Conservation (phyloP, 2,329 filamentous ascomycete genomes). For the Didymellaceae sp. region DNA sequence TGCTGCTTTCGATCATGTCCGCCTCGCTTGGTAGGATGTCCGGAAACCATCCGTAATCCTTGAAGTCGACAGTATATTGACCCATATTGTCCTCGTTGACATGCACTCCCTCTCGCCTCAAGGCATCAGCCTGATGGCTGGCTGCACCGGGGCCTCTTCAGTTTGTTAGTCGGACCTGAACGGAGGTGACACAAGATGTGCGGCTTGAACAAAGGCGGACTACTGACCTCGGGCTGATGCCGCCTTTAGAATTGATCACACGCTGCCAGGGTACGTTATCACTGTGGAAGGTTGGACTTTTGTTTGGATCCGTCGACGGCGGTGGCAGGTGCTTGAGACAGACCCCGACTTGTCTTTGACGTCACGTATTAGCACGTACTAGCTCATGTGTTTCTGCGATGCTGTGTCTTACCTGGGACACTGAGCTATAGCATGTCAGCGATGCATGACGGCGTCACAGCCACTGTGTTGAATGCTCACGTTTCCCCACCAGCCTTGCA, state of each 20-base stretch:
- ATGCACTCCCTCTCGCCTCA: conserved; percentile 56
- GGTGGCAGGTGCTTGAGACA: conserved; percentile 85
- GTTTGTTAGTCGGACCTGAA: conserved; percentile 27
- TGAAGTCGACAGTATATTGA: conserved; percentile 56
- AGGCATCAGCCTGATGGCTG: conserved; percentile 54
- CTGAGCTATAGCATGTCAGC: conserved; percentile 50
- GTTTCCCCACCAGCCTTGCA: conserved; percentile 73
- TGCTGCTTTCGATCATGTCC: conserved; percentile 41
- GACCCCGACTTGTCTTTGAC: conserved; percentile 78
- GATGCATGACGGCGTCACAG: conserved; percentile 13
- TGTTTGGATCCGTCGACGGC: conserved; percentile 49
- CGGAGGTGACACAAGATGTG: conserved; percentile 9
- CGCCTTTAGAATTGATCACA: conserved; percentile 85
- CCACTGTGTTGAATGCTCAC: conserved; percentile 56
- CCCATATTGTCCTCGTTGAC: conserved; percentile 55
- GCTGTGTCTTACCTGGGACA: conserved; percentile 52
- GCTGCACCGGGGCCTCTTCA: conserved; percentile 55
- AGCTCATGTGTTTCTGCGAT: conserved; percentile 17
- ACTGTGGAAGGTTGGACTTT: conserved; percentile 66
- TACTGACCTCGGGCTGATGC: conserved; percentile 80
- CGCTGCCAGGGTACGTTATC: conserved; percentile 92
- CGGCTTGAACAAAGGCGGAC: conserved; percentile 10
- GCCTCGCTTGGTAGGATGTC: conserved; percentile 57
- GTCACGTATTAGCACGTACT: conserved; percentile 55
- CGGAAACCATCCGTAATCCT: conserved; percentile 60